Evolutionary conservation across 2,329 filamentous ascomycete genomes (phyloP).

Genomic region (Cladosporium sp.): DNA sequence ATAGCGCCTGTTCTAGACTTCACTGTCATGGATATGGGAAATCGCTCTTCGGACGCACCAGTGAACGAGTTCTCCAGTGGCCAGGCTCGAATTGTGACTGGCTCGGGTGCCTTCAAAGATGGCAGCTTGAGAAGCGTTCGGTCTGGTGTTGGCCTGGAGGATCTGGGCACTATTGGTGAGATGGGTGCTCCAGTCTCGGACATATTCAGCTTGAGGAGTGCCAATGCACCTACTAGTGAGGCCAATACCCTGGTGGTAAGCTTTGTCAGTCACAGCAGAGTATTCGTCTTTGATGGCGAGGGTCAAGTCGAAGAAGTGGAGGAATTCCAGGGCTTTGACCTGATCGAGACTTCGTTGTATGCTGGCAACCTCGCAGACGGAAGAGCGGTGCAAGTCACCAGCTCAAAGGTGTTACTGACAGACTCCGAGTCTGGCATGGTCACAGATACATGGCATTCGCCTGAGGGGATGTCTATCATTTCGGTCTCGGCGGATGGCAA

Average conservation of each 20-base stretch:
- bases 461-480: slow-evolving; percentile 57
- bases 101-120: slow-evolving; percentile 83
- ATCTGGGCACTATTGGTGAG: slow-evolving; percentile 75
- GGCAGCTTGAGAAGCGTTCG: slow-evolving; percentile 85
- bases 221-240: slow-evolving; percentile 61
- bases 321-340: slow-evolving; percentile 63
- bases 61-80: slow-evolving; percentile 92
- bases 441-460: slow-evolving; percentile 56
- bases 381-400: slow-evolving; percentile 71
- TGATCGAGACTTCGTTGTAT: slow-evolving; percentile 69
- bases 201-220: slow-evolving; percentile 56
- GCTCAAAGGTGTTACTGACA: slow-evolving; percentile 56
- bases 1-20: slow-evolving; percentile 93
- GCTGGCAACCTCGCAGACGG: slow-evolving; percentile 58
- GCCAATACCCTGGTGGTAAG: slow-evolving; percentile 73
- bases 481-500: slow-evolving; percentile 69
- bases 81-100: slow-evolving; percentile 87
- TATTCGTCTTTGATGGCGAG: slow-evolving; percentile 68
- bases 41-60: slow-evolving; percentile 69
- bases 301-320: slow-evolving; percentile 84
- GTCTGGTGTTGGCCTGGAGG: slow-evolving; percentile 88
- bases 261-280: slow-evolving; percentile 75
- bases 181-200: slow-evolving; percentile 49
- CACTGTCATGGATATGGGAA: slow-evolving; percentile 92
- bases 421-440: slow-evolving; percentile 53